Percentiles rank a stretch among this genome's conserved stretches.
These are phyloP conservation scores for Viridothelium virens DNA, from an alignment of 495 filamentous ascomycete genomes.

Conservation along the genomic window DNA sequence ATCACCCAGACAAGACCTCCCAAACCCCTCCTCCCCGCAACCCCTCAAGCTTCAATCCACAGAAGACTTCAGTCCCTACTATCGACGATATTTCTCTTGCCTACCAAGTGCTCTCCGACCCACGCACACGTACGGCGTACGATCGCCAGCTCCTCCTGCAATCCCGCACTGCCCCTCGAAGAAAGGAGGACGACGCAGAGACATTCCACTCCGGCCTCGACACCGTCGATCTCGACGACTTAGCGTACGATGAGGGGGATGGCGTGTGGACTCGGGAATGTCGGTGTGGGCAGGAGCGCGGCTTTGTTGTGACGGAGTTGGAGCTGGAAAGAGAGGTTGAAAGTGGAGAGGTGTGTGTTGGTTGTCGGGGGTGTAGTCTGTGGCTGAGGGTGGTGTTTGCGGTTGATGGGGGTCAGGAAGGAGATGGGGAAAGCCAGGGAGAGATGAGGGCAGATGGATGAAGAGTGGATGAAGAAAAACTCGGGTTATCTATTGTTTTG, in stretches of 20 bases:
- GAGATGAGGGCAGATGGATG: background rate
- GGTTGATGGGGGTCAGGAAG: slow-evolving; percentile 41
- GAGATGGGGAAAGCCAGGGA: background rate
- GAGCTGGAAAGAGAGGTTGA: slow-evolving; percentile 61
- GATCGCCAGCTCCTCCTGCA: slow-evolving; percentile 48
- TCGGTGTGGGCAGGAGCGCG: slow-evolving; percentile 70
- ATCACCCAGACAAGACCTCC: slow-evolving; percentile 72
- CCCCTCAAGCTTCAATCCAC: too few species aligned
- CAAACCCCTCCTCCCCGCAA: slow-evolving; percentile 12
- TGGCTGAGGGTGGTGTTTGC: slow-evolving; percentile 71
- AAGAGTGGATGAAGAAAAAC: background rate
- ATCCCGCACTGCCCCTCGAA: slow-evolving; percentile 15
- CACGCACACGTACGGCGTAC: slow-evolving; percentile 53
- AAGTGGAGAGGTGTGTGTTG: slow-evolving; percentile 63
- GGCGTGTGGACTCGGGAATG: slow-evolving; percentile 59
- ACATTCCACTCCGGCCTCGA: slow-evolving; percentile 63
- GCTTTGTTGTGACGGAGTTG: slow-evolving; percentile 59
- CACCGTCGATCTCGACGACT: slow-evolving; percentile 74
- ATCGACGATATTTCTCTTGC: slow-evolving; percentile 76
- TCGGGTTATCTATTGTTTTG: too few species aligned
- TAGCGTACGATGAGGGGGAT: slow-evolving; percentile 45
- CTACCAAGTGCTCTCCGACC: slow-evolving; percentile 60
- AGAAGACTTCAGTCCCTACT: slow-evolving; percentile 25
- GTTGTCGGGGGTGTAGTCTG: slow-evolving; percentile 74
- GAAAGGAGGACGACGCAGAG: slow-evolving; percentile 15